Percentiles rank a stretch among this genome's conserved stretches.
These are phyloP conservation scores for Selaginella moellendorffii DNA, from an alignment of 75 land plant genomes.

Conservation along the genomic window DNA sequence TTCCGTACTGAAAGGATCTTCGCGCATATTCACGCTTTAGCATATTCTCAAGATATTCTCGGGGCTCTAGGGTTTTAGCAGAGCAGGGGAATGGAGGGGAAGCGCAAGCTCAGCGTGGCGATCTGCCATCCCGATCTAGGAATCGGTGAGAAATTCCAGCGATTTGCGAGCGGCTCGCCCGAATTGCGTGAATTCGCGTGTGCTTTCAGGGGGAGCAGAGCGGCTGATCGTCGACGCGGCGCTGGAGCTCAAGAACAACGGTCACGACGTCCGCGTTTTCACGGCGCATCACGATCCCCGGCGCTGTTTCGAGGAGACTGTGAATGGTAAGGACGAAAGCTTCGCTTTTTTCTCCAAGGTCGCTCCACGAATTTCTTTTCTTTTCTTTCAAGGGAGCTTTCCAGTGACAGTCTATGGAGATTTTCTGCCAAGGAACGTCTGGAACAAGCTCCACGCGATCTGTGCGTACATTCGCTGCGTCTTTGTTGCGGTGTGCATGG, in stretches of 20 bases:
- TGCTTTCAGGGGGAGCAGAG: constrained; percentile 77
- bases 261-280: constrained; percentile 85
- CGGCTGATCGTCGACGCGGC: constrained; percentile 97
- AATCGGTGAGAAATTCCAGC: constrained; percentile 44
- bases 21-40: too few species aligned
- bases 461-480: constrained; percentile 93
- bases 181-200: neutral
- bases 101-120: constrained; percentile 23
- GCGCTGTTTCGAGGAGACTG: constrained; percentile 91
- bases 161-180: neutral
- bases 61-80: too few species aligned
- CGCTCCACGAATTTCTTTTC: too few species aligned
- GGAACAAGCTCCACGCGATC: constrained; percentile 79
- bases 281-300: constrained; percentile 81
- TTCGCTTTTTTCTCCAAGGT: too few species aligned
- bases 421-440: constrained; percentile 78
- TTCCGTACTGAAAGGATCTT: too few species aligned
- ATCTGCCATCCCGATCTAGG: constrained; percentile 92
- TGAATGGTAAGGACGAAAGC: constrained; percentile 33
- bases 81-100: neutral
- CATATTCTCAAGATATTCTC: too few species aligned
- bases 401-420: constrained; percentile 86
- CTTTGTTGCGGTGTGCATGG: constrained; percentile 74
- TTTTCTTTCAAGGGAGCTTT: constrained; percentile 47
- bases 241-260: constrained; percentile 55